Evolutionary conservation across 2,329 filamentous ascomycete genomes (phyloP).

Genomic region (Ceratocystis cubensis): DNA sequence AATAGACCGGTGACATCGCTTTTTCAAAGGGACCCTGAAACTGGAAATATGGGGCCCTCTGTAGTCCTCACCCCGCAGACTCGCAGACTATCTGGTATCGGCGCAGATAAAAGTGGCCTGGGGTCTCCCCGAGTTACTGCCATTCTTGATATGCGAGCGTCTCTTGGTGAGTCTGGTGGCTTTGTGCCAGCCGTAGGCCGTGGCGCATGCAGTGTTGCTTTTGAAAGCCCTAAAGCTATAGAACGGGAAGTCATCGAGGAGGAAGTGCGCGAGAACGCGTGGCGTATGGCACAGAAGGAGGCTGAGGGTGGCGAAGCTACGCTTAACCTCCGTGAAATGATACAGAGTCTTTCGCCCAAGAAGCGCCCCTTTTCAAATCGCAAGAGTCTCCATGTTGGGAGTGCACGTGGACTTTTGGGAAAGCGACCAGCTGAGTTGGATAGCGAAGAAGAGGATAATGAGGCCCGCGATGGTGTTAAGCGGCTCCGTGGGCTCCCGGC

Average conservation of each 20-base stretch:
- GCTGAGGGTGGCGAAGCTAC: conserved; percentile 45
- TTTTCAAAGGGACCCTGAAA: conserved; percentile 42
- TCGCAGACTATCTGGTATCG: conserved; percentile 48
- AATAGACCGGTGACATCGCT: conserved; percentile 25
- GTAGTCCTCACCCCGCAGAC: conserved; percentile 50
- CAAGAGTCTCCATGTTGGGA: conserved; percentile 66
- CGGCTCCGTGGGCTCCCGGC: conserved; percentile 57
- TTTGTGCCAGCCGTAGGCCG: neutral
- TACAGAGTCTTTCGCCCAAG: conserved; percentile 63
- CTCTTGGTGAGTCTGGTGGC: conserved; percentile 47
- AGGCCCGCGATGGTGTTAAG: conserved; percentile 51
- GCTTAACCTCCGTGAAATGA: conserved; percentile 61
- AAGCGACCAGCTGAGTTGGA: conserved; percentile 64
- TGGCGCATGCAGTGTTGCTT: conserved; percentile 40
- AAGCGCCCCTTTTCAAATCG: conserved; percentile 53
- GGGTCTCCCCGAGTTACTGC: conserved; percentile 64
- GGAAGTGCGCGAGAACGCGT: conserved; percentile 46
- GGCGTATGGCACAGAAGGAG: conserved; percentile 43
- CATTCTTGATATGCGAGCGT: conserved; percentile 56
- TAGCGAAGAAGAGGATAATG: conserved; percentile 42
- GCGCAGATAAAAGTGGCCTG: conserved; percentile 56
- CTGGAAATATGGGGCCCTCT: conserved; percentile 48
- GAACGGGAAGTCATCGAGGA: conserved; percentile 47
- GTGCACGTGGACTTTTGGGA: conserved; percentile 58
- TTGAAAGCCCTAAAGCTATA: conserved; percentile 51